A percentile compares a stretch with the other conserved stretches of the same genome.
Evolutionary conservation across 2,329 filamentous ascomycete genomes (phyloP).

Genomic region (Ophiostoma australiae): DNA sequence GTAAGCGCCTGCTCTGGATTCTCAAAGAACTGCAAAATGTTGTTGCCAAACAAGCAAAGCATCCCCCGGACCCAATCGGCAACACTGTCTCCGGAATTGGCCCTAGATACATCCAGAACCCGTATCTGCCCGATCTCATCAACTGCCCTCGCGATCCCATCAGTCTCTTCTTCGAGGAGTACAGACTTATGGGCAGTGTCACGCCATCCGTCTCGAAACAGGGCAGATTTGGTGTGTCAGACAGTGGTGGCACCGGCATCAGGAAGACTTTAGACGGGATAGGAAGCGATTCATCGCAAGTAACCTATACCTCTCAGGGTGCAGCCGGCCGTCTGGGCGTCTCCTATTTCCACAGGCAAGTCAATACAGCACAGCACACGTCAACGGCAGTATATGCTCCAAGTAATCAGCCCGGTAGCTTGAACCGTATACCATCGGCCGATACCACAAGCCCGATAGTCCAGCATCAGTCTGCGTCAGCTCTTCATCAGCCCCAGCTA

Average conservation of each 20-base stretch:
- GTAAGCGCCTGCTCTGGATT: constrained; percentile 46
- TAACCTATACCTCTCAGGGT: neutral
- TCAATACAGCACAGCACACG: neutral
- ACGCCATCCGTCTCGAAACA: neutral
- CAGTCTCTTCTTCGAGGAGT: constrained; percentile 22
- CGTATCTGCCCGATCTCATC: constrained; percentile 26
- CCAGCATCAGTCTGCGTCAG: neutral
- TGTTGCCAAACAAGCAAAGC: constrained; percentile 32
- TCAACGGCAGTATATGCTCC: neutral
- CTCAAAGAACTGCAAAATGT: constrained; percentile 45
- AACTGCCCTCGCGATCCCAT: constrained; percentile 25
- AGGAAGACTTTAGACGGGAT: neutral
- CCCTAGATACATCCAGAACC: constrained; percentile 25
- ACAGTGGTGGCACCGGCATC: neutral
- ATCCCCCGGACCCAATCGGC: neutral
- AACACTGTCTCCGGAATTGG: neutral
- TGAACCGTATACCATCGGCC: neutral
- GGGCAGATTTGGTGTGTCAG: neutral
- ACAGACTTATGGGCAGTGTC: neutral
- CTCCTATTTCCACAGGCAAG: neutral
- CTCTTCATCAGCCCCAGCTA: neutral
- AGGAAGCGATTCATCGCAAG: neutral
- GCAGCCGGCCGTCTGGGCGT: neutral
- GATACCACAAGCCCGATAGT: neutral
- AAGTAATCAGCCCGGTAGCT: neutral